phyloP scores from a whole-genome alignment of 192 early-diverging fungal species.

The Gryganskiella cystojenkinii region DNA sequence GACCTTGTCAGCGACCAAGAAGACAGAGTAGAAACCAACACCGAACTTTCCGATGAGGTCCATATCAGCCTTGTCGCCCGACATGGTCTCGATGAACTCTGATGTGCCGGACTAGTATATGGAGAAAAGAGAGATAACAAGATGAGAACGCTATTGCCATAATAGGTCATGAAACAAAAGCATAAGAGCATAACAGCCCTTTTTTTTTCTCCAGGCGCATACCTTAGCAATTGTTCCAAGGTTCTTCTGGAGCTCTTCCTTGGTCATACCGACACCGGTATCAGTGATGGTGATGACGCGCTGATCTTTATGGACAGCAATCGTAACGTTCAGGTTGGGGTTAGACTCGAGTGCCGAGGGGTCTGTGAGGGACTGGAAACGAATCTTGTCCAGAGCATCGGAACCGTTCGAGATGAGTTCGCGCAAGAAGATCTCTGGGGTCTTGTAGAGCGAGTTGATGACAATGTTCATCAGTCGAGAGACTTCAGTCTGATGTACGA shows the following conservation, averaged over 20 bases:
- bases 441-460: constrained; percentile 97
- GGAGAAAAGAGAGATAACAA: not conserved
- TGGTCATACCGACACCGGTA: constrained; percentile 97
- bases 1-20: constrained; percentile 95
- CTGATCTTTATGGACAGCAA: constrained; percentile 77
- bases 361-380: constrained; percentile 84
- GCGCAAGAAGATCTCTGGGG: constrained; percentile 94
- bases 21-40: constrained; percentile 99
- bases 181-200: not conserved
- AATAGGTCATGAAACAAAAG: no score
- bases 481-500: constrained; percentile 77
- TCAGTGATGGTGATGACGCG: constrained; percentile 89
- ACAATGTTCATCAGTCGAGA: constrained; percentile 93
- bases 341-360: constrained; percentile 66
- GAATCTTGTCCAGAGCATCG: constrained; percentile 96
- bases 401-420: constrained; percentile 97
- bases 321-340: constrained; percentile 83
- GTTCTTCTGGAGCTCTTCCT: constrained; percentile 87
- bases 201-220: no score
- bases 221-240: constrained; percentile 96
- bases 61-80: constrained; percentile 79
- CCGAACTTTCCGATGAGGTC: constrained; percentile 98
- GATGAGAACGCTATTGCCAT: no score
- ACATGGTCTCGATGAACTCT: constrained; percentile 85
- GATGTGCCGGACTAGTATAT: constrained; percentile 82